Evolutionary conservation across 169 alveolate genomes (phyloP).

Genomic region (Plasmodium gaboni): DNA sequence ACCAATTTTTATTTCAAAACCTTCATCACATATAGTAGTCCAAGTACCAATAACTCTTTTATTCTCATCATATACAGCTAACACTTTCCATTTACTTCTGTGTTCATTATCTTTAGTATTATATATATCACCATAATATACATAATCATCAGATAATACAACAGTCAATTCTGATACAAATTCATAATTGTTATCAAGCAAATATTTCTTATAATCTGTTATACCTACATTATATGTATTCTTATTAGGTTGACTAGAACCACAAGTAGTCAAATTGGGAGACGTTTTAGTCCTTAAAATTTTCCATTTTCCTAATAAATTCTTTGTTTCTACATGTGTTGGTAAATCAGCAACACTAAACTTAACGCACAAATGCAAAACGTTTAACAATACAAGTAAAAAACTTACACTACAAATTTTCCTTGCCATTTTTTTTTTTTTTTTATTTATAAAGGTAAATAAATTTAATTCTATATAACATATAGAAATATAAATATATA

Average conservation of each 20-base stretch:
- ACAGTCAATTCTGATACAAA: conserved; percentile 39
- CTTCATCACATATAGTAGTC: conserved; percentile 72
- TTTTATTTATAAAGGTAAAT: neutral
- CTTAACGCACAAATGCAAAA: conserved; percentile 7
- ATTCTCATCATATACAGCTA: conserved; percentile 72
- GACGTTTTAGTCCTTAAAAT: conserved; percentile 31
- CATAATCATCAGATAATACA: conserved; percentile 63
- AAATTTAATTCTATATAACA: neutral
- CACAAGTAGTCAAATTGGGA: conserved; percentile 47
- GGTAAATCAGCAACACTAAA: conserved; percentile 61
- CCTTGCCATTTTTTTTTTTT: conserved; percentile 24
- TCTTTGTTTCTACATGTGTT: conserved; percentile 34
- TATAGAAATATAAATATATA: no score
- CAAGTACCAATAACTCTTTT: conserved; percentile 58
- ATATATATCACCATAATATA: conserved; percentile 45
- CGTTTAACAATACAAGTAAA: conserved; percentile 18
- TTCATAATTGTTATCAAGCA: conserved; percentile 22
- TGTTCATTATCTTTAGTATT: conserved; percentile 62
- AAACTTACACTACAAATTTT: neutral
- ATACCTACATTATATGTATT: conserved; percentile 43
- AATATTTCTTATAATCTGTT: conserved; percentile 39
- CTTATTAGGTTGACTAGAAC: conserved; percentile 70
- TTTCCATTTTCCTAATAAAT: conserved; percentile 73
- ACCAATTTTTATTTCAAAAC: conserved; percentile 62
- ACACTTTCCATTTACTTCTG: conserved; percentile 64